phyloP scores from a whole-genome alignment of 345 rosid genomes.

The Euphorbia lathyris region DNA sequence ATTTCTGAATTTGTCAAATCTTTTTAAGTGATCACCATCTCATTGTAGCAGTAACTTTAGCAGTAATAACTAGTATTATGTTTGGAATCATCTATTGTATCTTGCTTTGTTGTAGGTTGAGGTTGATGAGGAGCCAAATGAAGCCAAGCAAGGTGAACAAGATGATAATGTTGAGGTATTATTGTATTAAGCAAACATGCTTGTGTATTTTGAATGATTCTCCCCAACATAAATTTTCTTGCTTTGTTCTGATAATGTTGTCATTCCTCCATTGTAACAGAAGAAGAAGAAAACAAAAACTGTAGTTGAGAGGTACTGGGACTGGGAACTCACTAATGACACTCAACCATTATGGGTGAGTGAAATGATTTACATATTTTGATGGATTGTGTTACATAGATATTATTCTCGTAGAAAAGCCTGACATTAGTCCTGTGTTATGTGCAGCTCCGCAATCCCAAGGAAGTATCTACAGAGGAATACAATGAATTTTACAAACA shows the following conservation, averaged over 20 bases:
- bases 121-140: slow-evolving; percentile 88
- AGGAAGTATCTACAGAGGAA: slow-evolving; percentile 81
- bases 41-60: not conserved
- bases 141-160: slow-evolving; percentile 55
- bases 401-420: not conserved
- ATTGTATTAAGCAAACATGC: not conserved
- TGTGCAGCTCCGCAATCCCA: slow-evolving; percentile 86
- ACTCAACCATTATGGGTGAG: slow-evolving; percentile 97
- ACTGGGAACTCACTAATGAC: slow-evolving; percentile 94
- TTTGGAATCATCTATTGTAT: not conserved
- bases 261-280: slow-evolving; percentile 35
- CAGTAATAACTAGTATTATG: not conserved
- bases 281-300: slow-evolving; percentile 91
- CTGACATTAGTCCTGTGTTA: slow-evolving; percentile 13
- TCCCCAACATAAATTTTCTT: slow-evolving; percentile 1
- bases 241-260: slow-evolving; percentile 2
- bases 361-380: slow-evolving; percentile 13
- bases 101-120: slow-evolving; percentile 57
- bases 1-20: not conserved
- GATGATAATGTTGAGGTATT: slow-evolving; percentile 59
- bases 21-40: not conserved
- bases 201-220: slow-evolving; percentile 4
- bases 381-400: not conserved
- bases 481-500: slow-evolving; percentile 91
- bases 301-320: slow-evolving; percentile 94